Base-by-base conservation (phyloP, 2,329 filamentous ascomycete genomes). In the Helicocarpus griseus region DNA sequence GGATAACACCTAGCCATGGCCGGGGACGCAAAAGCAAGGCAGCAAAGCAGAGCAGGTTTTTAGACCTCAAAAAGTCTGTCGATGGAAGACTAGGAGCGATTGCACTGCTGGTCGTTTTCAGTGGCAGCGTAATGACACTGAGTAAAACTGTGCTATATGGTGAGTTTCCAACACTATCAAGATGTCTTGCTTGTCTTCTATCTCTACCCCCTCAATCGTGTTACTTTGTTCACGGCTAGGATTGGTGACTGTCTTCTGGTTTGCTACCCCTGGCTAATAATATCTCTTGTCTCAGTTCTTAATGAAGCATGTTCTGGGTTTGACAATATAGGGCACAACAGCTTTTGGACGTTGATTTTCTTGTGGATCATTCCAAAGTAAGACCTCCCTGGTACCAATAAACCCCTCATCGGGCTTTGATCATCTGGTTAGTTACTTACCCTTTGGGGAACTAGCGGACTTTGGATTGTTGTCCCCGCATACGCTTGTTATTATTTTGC, bases 81-180 rank as follows among this genome's bases (percentile, higher is more conserved):
- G 63, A 69, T 43, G 80, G 80, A 3, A 68, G 67, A 48, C 68
- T 64, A 52, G 82, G 78, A 1, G 78, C 74, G 1, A 64, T 72
- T 54, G 81, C 81, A 17, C 70, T 80, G 28, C 55, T 86, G 44
- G 67, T 84, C 49, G 81, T 74, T 1, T 85, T 81, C 55, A 73
- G 74, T 47, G 75, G 77, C 19, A 76, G 77, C 4, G 68, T 82
- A 2, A 80, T 86, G 75, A 87, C 84, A 2, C 62, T 85, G 19
- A 80, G 78, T 61, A 87, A 87, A 72, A 86, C 83, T 1, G 60
- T 82, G 24, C 63, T 87, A 5, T 87, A 87, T 59, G 80, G 83
- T 82, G 58, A 71, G 76, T 72, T 39, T 38, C 29, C 47, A 24
- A 14, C n/a, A 33, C 21, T 7, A 19, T 22, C 22, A 2, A 14